These are phyloP conservation scores for Pestalotiopsis sp. DNA, from an alignment of 2,329 filamentous ascomycete genomes.

Conservation along the genomic window DNA sequence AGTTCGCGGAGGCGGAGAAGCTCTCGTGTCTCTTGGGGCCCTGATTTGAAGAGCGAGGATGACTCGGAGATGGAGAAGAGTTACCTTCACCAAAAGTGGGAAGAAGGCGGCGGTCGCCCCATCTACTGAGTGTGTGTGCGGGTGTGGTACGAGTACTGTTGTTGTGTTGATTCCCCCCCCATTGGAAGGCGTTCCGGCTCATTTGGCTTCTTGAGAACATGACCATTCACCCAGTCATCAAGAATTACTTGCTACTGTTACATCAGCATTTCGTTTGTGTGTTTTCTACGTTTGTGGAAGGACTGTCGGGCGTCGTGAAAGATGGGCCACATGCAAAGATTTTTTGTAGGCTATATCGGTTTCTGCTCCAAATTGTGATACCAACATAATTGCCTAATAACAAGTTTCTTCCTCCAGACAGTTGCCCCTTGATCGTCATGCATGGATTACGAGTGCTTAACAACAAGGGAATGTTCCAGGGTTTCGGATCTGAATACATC, in stretches of 20 bases:
- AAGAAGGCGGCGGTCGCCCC: slow-evolving; percentile 39
- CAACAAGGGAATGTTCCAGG: too few relatives aligned
- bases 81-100: slow-evolving; percentile 40
- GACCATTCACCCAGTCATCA: not conserved
- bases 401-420: not conserved
- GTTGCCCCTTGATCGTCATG: not conserved
- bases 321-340: not conserved
- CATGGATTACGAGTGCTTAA: too few relatives aligned
- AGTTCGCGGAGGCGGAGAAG: slow-evolving; percentile 51
- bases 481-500: too few relatives aligned
- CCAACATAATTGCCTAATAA: not conserved
- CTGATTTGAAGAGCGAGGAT: slow-evolving; percentile 41
- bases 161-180: not conserved
- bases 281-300: not conserved
- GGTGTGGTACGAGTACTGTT: not conserved
- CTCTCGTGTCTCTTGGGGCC: slow-evolving; percentile 51
- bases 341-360: not conserved
- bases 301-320: not conserved
- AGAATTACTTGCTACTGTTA: not conserved
- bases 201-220: not conserved
- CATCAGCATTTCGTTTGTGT: not conserved
- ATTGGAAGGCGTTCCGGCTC: slow-evolving; percentile 7
- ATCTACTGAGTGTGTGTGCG: slow-evolving; percentile 31
- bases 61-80: slow-evolving; percentile 23
- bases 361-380: not conserved